A percentile compares a stretch with the other conserved stretches of the same genome.
phyloP scores from a whole-genome alignment of 768 basidiomycete species.

The Collybia sordida region DNA sequence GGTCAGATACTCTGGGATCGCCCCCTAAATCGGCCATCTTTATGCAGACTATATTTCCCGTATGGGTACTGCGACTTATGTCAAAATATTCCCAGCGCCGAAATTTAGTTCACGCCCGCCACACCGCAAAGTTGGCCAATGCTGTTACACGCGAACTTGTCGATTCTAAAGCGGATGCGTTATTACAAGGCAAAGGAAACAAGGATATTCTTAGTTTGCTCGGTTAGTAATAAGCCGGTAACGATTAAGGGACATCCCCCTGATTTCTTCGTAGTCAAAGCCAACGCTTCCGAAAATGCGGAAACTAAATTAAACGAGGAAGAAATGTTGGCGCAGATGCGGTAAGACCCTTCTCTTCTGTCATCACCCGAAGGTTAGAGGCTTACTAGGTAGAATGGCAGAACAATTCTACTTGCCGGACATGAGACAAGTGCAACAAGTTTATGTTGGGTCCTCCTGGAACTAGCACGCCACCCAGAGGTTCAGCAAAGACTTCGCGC shows the following conservation, averaged over 20 bases:
- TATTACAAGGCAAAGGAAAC: slow-evolving; percentile 46
- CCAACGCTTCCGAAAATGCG: slow-evolving; percentile 40
- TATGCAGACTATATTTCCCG: slow-evolving; percentile 48
- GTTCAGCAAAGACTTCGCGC: slow-evolving; percentile 60
- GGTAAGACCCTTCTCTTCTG: slow-evolving; percentile 14
- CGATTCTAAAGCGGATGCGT: slow-evolving; percentile 44
- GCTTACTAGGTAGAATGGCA: slow-evolving; percentile 9
- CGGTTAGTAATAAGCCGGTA: slow-evolving; percentile 35
- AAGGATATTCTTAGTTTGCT: slow-evolving; percentile 60
- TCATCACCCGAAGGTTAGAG: neutral
- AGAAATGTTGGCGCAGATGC: slow-evolving; percentile 42
- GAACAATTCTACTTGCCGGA: slow-evolving; percentile 46
- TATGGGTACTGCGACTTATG: slow-evolving; percentile 43
- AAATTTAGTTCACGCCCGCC: slow-evolving; percentile 44
- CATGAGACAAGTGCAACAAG: slow-evolving; percentile 65
- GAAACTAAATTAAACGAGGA: slow-evolving; percentile 33
- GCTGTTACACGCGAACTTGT: slow-evolving; percentile 47
- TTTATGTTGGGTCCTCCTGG: slow-evolving; percentile 61
- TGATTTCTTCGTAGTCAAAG: slow-evolving; percentile 32
- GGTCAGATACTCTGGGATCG: slow-evolving; percentile 49
- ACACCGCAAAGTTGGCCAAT: slow-evolving; percentile 42
- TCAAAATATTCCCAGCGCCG: slow-evolving; percentile 45
- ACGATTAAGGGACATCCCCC: neutral
- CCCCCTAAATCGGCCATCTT: slow-evolving; percentile 47
- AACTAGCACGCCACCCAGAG: slow-evolving; percentile 57